A percentile compares a stretch with the other conserved stretches of the same genome.
These are phyloP conservation scores for Calonectria leucothoes DNA, from an alignment of 2,329 filamentous ascomycete species.

Conservation along the genomic window DNA sequence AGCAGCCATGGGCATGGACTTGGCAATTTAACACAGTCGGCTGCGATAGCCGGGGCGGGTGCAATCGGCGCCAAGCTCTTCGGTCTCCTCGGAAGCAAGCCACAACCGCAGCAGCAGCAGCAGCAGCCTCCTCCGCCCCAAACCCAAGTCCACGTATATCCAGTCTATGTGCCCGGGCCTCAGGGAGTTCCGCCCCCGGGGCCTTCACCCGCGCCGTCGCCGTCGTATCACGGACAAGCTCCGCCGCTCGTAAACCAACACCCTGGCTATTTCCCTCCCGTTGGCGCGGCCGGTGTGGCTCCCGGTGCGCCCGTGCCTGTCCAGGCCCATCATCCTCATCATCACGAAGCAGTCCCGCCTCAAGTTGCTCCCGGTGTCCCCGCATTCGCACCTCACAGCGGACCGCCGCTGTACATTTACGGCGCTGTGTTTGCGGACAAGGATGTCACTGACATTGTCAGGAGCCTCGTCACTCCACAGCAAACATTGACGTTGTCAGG, in stretches of 20 bases:
- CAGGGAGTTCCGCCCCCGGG: conserved; percentile 5
- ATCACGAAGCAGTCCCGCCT: neutral
- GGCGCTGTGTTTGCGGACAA: conserved; percentile 25
- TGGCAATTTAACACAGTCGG: conserved; percentile 17
- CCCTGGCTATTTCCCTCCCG: neutral
- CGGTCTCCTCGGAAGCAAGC: conserved; percentile 18
- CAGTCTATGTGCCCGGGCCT: conserved; percentile 21
- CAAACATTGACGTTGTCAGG: conserved; percentile 12
- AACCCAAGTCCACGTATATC: conserved; percentile 23
- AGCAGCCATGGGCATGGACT: conserved; percentile 6
- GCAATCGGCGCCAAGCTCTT: conserved; percentile 23
- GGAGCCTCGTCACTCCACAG: conserved; percentile 4
- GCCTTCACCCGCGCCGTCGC: neutral
- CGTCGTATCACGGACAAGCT: conserved; percentile 19
- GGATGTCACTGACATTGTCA: conserved; percentile 16
- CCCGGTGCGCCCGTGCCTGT: neutral
- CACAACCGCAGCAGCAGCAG: neutral
- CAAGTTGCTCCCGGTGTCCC: neutral
- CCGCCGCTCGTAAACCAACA: neutral
- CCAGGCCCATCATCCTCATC: neutral
- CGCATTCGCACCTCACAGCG: neutral
- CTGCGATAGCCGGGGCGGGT: conserved; percentile 20
- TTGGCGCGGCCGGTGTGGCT: neutral
- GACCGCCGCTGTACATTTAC: conserved; percentile 17
- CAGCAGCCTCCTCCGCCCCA: conserved; percentile 4